Percentiles rank a stretch among this genome's conserved stretches.
phyloP scores from a whole-genome alignment of 768 basidiomycete species.

The Roridomyces roridus region DNA sequence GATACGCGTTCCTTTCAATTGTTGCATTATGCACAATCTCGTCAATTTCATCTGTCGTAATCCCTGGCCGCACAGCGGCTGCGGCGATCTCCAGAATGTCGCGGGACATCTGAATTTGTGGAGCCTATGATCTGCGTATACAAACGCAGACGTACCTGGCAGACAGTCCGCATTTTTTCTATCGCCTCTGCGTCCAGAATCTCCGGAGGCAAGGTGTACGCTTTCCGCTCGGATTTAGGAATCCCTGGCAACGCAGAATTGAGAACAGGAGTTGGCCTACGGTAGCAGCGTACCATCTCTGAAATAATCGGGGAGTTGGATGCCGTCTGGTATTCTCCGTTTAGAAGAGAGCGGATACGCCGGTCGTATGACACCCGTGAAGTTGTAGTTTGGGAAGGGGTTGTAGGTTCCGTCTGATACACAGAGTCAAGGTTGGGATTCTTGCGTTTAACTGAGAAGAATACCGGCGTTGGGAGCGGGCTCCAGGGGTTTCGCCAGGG shows the following conservation, averaged over 20 bases:
- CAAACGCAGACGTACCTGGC: conserved; percentile 64
- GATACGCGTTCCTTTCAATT: conserved; percentile 91
- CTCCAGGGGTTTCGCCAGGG: conserved; percentile 49
- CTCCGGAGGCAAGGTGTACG: conserved; percentile 62
- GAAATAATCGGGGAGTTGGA: conserved; percentile 90
- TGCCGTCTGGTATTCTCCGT: conserved; percentile 81
- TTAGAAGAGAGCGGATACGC: conserved; percentile 86
- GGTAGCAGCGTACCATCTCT: conserved; percentile 41
- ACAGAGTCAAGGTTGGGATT: not conserved
- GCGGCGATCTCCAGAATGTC: conserved; percentile 96
- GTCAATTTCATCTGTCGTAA: conserved; percentile 96
- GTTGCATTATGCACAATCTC: conserved; percentile 91
- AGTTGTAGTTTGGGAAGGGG: conserved; percentile 79
- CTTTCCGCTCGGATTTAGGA: conserved; percentile 64
- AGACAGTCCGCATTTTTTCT: conserved; percentile 87
- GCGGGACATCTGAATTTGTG: conserved; percentile 67
- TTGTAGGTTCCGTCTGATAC: conserved; percentile 75
- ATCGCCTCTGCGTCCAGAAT: conserved; percentile 78
- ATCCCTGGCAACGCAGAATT: conserved; percentile 46
- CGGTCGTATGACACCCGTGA: conserved; percentile 81
- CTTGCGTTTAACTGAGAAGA: not conserved
- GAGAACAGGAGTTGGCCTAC: conserved; percentile 7
- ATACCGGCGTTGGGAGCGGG: conserved; percentile 11
- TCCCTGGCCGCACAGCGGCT: conserved; percentile 83
- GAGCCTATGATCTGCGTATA: not conserved